A percentile compares a stretch with the other conserved stretches of the same genome.
Conservation (phyloP, 176 grass and related monocot species). For the Zoysia japonica region DNA sequence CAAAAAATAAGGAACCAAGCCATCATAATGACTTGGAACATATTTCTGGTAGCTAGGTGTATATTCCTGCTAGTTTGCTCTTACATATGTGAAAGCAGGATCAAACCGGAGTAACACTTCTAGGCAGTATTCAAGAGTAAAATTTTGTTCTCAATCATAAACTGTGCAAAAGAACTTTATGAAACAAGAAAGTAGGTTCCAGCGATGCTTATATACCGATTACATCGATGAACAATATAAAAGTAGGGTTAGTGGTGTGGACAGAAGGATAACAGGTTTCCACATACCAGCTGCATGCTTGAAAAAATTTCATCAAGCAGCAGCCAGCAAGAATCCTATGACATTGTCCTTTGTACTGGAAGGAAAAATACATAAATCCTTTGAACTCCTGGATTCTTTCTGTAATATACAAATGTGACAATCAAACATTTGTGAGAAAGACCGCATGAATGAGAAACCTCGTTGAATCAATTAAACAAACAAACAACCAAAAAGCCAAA, state of each 20-base stretch:
- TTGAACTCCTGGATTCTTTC: too few species aligned
- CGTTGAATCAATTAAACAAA: too few species aligned
- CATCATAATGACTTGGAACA: too few species aligned
- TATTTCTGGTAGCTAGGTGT: too few species aligned
- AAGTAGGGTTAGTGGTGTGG: conserved; percentile 22
- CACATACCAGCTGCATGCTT: conserved; percentile 33
- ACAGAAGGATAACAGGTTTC: conserved; percentile 12
- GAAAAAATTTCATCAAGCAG: conserved; percentile 30
- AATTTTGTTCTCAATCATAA: conserved; percentile 60
- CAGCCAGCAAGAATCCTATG: too few species aligned
- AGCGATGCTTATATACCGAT: conserved; percentile 29
- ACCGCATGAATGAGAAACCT: too few species aligned
- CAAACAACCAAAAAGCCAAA: too few species aligned
- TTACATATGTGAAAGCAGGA: conserved; percentile 90
- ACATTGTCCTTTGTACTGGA: conserved; percentile 41
- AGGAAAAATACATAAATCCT: conserved; percentile 36
- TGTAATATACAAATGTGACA: too few species aligned
- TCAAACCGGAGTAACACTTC: conserved; percentile 81
- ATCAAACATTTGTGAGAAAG: too few species aligned
- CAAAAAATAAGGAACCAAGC: too few species aligned
- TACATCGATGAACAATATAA: conserved; percentile 37
- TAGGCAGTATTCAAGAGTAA: conserved; percentile 53
- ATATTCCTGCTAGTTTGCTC: too few species aligned
- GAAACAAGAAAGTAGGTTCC: conserved; percentile 44
- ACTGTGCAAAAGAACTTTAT: conserved; percentile 53